Base-by-base conservation (phyloP, 768 basidiomycete species). In the Candolleomyces eurysporus region DNA sequence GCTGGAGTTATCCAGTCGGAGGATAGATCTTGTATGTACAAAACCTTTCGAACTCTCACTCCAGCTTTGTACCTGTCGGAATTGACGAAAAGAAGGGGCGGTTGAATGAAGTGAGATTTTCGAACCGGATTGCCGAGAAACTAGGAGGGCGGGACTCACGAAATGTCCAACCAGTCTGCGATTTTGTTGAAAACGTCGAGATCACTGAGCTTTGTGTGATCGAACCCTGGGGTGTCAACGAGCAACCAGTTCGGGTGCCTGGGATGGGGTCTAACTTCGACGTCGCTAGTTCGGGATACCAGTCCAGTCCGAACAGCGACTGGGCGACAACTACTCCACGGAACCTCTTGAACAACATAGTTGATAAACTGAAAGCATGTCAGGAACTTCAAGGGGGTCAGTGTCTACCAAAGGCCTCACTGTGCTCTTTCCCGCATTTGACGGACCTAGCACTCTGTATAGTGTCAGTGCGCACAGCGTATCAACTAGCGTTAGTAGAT, bases 141-240 rank as follows among this genome's bases (percentile, higher is more conserved):
- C n/a, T n/a, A n/a, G n/a, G n/a, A n/a, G n/a, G n/a, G n/a, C n/a
- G n/a, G n/a, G n/a, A n/a, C 56, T n/a, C 5, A 57, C 56, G 17
- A 39, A 14, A 9, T 21, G 17, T 45, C 17, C 7, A 57, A 42
- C 56, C 56, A 57, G 4, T 57, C 11, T 45, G 39, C 43, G 9
- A 57, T 57, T 17, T 21, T n/a, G 7, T 45, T 40, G 21, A 57
- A 45, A 3, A 57, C 42, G 11, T 57, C 2, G 19, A 22, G 5
- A 30, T 58, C 46, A 0, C 32, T 48, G 11, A 49, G 22, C 9
- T 48, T 3, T 2, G 57, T 48, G 2, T 58, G 30, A 36, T 58
- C 48, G n/a, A 58, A 50, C 9, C 57, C 57, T 5, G 57, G 57
- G 4, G 57, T 58, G 46, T 58, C 57, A 3, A 58, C 32, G 0